Percentiles rank a stretch among this genome's conserved stretches.
These are phyloP conservation scores for Orbilia brochopaga DNA, from an alignment of 2,329 filamentous ascomycete genomes.

Conservation along the genomic window DNA sequence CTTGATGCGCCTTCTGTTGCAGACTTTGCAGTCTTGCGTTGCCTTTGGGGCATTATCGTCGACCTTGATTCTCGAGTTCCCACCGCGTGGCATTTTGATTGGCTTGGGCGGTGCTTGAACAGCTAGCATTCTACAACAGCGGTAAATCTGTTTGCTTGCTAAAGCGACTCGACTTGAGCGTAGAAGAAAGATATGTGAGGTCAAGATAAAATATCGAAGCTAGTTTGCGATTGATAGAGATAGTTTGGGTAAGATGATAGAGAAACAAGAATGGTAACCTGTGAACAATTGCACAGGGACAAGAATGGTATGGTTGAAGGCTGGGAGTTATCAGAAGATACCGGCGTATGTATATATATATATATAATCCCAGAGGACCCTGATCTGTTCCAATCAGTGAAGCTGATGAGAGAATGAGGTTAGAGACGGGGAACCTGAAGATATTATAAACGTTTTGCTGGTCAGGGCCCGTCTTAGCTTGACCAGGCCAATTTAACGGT, in stretches of 20 bases:
- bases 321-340: constrained; percentile 9
- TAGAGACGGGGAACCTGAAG: constrained; percentile 43
- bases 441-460: constrained; percentile 46
- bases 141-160: background rate
- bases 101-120: constrained; percentile 43
- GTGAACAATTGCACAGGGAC: constrained; percentile 8
- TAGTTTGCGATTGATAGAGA: background rate
- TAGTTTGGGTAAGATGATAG: background rate
- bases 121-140: constrained; percentile 39
- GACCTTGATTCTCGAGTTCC: constrained; percentile 45
- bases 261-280: background rate
- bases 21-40: constrained; percentile 48
- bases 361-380: constrained; percentile 16
- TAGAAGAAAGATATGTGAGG: background rate
- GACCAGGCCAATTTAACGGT: constrained; percentile 30
- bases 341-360: constrained; percentile 10
- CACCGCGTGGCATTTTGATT: constrained; percentile 48
- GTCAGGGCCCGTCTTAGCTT: constrained; percentile 35
- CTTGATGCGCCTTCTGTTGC: constrained; percentile 49
- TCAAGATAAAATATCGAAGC: background rate
- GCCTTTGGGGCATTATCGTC: constrained; percentile 48
- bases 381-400: constrained; percentile 45
- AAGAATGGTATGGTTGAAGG: background rate
- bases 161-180: background rate
- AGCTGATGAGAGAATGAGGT: constrained; percentile 44